Evolutionary conservation across 2,329 filamentous ascomycete genomes (phyloP), one percentile per base, ranked within the genome.

Genomic region (Stromatinia cepivora): DNA sequence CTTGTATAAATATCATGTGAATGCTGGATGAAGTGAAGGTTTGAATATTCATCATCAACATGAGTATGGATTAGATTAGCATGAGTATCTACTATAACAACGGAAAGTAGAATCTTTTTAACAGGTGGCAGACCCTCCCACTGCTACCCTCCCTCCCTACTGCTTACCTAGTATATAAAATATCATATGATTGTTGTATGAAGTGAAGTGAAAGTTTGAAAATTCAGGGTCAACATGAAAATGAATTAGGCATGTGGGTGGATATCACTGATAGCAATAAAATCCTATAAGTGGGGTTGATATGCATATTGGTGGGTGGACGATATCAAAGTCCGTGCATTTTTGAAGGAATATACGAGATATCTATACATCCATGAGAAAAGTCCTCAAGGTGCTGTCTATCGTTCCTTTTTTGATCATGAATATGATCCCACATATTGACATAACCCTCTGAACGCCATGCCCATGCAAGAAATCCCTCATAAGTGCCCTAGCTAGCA

Each of bases 361-460:
- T 54, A 50, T 68, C 46, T 63, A 63, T 46, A 54, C 58, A 56
- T 36, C 31, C 34, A 54, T 28, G 17, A 53, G 57, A 54, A 31
- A 34, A 52, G 5, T 39, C 45, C 50, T 67, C 50, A 53, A 65
- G 62, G 52, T 65, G 68, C 61, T 57, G 46, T 66, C 59, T 69
- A 71, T 39, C 31, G 50, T 48, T 61, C 57, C 36, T 50, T 66
- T 70, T 73, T 70, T 66, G 67, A 59, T 58, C 58, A 66, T 71
- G 45, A 53, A 66, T 39, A 66, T 65, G 61, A 48, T 64, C 66
- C 61, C 67, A 36, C 67, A n/a, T 71, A 72, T 65, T 66, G 50
- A 66, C 64, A 73, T 67, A 66, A 52, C 72, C 71, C 70, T 73
- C 71, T 71, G 63, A 75, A 75, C 73, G 73, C 73, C 73, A 75